Evolutionary conservation across 345 rosid genomes (phyloP).

Genomic region (Salix exigua): DNA sequence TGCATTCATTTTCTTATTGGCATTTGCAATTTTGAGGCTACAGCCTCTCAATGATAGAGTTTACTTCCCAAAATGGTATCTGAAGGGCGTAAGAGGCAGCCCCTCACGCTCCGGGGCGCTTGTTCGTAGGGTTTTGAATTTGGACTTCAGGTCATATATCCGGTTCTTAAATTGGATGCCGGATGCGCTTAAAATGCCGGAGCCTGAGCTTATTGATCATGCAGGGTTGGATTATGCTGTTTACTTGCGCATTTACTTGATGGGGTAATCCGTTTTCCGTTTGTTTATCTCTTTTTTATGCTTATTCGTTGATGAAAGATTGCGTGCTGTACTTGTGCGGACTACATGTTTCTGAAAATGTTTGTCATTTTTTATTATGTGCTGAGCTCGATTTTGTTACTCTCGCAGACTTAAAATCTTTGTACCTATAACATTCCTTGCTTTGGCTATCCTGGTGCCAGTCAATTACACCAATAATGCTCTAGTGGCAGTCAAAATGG

Average conservation of each 20-base stretch:
- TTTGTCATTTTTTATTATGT: neutral
- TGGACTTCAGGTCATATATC: conserved; percentile 64
- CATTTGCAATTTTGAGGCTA: conserved; percentile 74
- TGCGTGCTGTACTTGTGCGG: neutral
- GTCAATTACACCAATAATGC: conserved; percentile 63
- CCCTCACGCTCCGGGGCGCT: conserved; percentile 58
- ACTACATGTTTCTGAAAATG: neutral
- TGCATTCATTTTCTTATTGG: conserved; percentile 69
- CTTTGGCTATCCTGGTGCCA: conserved; percentile 78
- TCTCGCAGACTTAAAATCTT: conserved; percentile 76
- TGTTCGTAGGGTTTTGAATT: conserved; percentile 56
- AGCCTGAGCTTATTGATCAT: conserved; percentile 90
- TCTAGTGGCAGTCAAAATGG: conserved; percentile 30
- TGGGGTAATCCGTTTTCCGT: conserved; percentile 51
- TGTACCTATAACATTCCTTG: conserved; percentile 66
- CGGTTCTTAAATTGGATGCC: conserved; percentile 92
- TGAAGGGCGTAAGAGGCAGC: conserved; percentile 69
- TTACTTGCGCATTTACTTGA: conserved; percentile 83
- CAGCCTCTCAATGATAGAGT: conserved; percentile 96
- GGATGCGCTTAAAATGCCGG: conserved; percentile 88
- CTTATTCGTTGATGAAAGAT: neutral
- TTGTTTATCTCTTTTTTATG: neutral
- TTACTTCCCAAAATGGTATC: conserved; percentile 96
- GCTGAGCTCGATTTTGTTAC: conserved; percentile 5
- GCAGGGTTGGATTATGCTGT: conserved; percentile 97